Evolutionary conservation across 2,329 filamentous ascomycete genomes (phyloP).

Genomic region (Alternaria brassicae): DNA sequence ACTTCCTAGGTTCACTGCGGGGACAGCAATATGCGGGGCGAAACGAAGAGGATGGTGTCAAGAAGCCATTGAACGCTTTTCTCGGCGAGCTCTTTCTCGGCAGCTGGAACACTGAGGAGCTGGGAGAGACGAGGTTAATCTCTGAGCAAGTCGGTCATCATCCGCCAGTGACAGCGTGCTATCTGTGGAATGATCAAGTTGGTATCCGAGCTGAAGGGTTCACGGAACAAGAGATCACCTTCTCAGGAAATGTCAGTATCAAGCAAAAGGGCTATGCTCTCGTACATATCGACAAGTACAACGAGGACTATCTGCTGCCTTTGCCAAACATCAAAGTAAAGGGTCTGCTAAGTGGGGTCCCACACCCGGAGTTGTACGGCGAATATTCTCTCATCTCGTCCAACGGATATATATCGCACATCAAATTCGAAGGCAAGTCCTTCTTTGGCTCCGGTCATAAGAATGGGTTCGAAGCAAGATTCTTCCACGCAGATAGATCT

Average conservation of each 20-base stretch:
- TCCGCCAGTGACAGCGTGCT: constrained; percentile 57
- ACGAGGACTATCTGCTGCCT: constrained; percentile 56
- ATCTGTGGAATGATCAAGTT: constrained; percentile 55
- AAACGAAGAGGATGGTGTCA: constrained; percentile 53
- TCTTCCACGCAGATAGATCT: constrained; percentile 47
- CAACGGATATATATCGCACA: constrained; percentile 51
- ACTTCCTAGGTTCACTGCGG: constrained; percentile 57
- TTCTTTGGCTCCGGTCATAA: constrained; percentile 52
- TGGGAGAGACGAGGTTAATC: constrained; percentile 52
- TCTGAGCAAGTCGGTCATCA: constrained; percentile 58
- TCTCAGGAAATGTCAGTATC: constrained; percentile 54
- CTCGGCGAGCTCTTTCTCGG: constrained; percentile 58
- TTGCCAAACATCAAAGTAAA: constrained; percentile 57
- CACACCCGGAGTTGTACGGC: constrained; percentile 55
- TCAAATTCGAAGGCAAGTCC: constrained; percentile 55
- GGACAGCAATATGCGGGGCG: constrained; percentile 58
- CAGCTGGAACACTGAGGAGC: constrained; percentile 38
- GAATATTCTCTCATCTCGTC: constrained; percentile 53
- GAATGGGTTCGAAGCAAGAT: constrained; percentile 51
- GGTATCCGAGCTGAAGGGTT: constrained; percentile 56
- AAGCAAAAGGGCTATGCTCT: constrained; percentile 58
- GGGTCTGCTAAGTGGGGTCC: constrained; percentile 52
- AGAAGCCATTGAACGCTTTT: constrained; percentile 61
- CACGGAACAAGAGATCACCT: constrained; percentile 57
- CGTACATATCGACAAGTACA: constrained; percentile 52